Conservation (phyloP, 352 stramenopile species). For the Phytophthora pisi region DNA sequence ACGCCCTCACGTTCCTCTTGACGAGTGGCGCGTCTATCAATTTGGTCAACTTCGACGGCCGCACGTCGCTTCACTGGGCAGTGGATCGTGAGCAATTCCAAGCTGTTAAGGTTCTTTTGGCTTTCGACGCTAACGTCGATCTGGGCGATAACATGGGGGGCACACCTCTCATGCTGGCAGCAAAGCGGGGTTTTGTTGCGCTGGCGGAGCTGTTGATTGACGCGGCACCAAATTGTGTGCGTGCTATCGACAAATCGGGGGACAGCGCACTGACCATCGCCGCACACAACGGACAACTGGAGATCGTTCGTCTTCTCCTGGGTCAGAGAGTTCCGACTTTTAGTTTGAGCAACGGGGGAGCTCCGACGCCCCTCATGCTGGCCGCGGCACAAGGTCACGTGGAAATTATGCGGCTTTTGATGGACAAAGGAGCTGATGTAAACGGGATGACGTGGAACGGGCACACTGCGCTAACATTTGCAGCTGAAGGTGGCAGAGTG, state of each 20-base stretch:
- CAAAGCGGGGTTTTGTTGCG: not conserved
- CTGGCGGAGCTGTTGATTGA: slow-evolving; percentile 6
- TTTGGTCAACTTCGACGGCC: slow-evolving; percentile 6
- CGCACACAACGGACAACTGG: slow-evolving; percentile 8
- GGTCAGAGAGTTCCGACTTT: not conserved
- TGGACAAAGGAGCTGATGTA: slow-evolving; percentile 10
- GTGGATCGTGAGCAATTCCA: slow-evolving; percentile 1
- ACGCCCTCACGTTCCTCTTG: slow-evolving; percentile 15
- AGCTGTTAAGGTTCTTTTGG: slow-evolving; percentile 1
- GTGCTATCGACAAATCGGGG: slow-evolving; percentile 13
- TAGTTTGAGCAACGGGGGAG: slow-evolving; percentile 11
- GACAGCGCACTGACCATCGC: slow-evolving; percentile 9
- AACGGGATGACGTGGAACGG: slow-evolving; percentile 12
- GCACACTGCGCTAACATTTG: slow-evolving; percentile 24
- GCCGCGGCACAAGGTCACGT: slow-evolving; percentile 12
- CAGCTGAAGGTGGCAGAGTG: slow-evolving; percentile 12
- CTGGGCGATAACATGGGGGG: not conserved
- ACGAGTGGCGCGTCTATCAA: not conserved
- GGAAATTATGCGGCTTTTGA: slow-evolving; percentile 10
- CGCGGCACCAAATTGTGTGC: not conserved
- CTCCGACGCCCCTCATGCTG: slow-evolving; percentile 22
- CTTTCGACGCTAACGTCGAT: slow-evolving; percentile 9
- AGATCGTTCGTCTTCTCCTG: slow-evolving; percentile 8
- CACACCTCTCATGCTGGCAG: slow-evolving; percentile 11
- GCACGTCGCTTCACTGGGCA: slow-evolving; percentile 13